Evolutionary conservation across 768 basidiomycete species (phyloP).

Genomic region (Lentinula guzmanii): DNA sequence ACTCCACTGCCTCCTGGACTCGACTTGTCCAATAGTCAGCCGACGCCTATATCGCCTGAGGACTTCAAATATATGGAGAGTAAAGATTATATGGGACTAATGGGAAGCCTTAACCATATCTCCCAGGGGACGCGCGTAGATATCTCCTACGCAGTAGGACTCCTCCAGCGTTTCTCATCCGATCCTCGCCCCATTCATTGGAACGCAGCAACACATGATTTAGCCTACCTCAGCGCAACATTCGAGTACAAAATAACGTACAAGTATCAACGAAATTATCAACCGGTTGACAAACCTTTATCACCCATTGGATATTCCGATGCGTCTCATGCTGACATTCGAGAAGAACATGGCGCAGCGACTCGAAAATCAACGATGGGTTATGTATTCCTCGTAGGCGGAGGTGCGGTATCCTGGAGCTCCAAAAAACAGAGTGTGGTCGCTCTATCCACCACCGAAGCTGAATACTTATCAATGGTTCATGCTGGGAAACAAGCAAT

Average conservation of each 20-base stretch:
- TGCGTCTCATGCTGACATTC: constrained; percentile 12
- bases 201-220: neutral
- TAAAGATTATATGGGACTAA: neutral
- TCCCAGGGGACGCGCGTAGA: neutral
- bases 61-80: neutral
- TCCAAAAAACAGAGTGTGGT: too few relatives aligned
- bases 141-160: neutral
- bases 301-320: neutral
- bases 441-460: too few relatives aligned
- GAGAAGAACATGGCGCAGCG: constrained; percentile 14
- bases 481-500: too few relatives aligned
- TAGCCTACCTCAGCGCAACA: neutral
- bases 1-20: neutral
- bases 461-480: too few relatives aligned
- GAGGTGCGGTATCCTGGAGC: too few relatives aligned
- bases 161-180: neutral
- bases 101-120: neutral
- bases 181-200: neutral
- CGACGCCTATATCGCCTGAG: neutral
- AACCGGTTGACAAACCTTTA: too few relatives aligned
- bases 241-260: neutral
- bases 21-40: neutral
- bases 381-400: constrained; percentile 10
- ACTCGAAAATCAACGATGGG: constrained; percentile 16
- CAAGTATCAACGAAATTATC: too few relatives aligned